phyloP scores from a whole-genome alignment of 768 basidiomycete genomes.

The Mycena epipterygia region DNA sequence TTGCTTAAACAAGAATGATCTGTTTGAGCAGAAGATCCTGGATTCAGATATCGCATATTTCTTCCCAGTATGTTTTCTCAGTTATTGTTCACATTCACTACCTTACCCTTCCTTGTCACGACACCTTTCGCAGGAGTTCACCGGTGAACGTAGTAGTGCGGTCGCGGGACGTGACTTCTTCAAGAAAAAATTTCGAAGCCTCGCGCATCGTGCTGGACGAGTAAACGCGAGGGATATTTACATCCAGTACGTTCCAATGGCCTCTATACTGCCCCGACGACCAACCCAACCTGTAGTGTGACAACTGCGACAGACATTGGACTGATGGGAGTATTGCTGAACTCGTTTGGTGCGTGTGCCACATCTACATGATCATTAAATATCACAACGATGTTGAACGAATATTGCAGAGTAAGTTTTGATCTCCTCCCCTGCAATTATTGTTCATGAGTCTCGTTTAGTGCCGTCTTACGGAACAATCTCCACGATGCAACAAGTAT shows the following conservation, averaged over 20 bases:
- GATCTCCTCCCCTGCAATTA: too few relatives aligned
- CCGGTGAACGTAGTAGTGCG: conserved; percentile 80
- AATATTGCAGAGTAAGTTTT: too few relatives aligned
- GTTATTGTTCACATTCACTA: background rate
- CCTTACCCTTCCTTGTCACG: conserved; percentile 12
- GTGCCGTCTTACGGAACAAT: too few relatives aligned
- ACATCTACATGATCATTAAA: too few relatives aligned
- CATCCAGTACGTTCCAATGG: conserved; percentile 77
- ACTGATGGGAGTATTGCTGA: conserved; percentile 92
- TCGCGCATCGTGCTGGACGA: conserved; percentile 86
- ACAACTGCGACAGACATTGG: conserved; percentile 93
- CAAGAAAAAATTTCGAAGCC: conserved; percentile 81
- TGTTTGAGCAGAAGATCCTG: conserved; percentile 87
- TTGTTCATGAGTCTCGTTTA: too few relatives aligned
- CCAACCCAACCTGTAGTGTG: conserved; percentile 61
- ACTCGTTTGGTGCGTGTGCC: conserved; percentile 77
- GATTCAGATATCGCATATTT: conserved; percentile 88
- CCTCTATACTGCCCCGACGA: background rate
- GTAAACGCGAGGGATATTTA: conserved; percentile 87
- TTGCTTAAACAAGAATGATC: conserved; percentile 95
- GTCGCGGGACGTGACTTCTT: conserved; percentile 90
- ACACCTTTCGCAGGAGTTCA: conserved; percentile 76
- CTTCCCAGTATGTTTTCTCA: conserved; percentile 75
- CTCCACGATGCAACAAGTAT: too few relatives aligned
- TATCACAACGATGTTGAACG: too few relatives aligned